These are phyloP conservation scores for Solanum medicagineum DNA, from an alignment of 257 asterid species.

Conservation along the genomic window DNA sequence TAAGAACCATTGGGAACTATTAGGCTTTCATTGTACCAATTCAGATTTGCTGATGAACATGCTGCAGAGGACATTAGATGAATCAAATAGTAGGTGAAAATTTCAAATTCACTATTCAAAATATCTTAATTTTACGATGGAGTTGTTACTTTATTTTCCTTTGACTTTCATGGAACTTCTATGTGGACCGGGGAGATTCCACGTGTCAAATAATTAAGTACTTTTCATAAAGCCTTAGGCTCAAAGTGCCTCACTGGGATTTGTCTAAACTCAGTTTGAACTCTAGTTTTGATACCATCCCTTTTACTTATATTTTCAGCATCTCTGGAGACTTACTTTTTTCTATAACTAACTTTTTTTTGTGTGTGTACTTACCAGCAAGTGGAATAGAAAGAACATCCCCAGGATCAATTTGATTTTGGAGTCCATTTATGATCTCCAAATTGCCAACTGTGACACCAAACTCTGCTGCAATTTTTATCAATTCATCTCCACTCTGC, in stretches of 20 bases:
- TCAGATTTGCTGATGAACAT: slow-evolving; percentile 8
- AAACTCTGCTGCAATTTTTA: background rate
- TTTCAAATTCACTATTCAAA: background rate
- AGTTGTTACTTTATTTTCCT: background rate
- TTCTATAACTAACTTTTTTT: background rate
- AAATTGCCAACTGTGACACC: background rate
- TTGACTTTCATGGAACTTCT: background rate
- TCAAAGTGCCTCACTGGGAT: too few species aligned
- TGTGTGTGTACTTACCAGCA: background rate
- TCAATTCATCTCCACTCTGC: background rate
- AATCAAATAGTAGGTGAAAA: background rate
- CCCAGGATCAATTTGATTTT: slow-evolving; percentile 2
- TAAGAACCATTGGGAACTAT: slow-evolving; percentile 10
- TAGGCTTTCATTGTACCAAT: slow-evolving; percentile 11
- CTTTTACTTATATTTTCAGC: too few species aligned
- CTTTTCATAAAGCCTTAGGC: too few species aligned
- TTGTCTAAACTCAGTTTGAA: too few species aligned
- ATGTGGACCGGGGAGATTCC: background rate
- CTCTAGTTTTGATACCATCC: too few species aligned
- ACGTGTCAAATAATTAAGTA: background rate
- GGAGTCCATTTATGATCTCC: slow-evolving; percentile 3
- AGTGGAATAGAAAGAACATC: slow-evolving; percentile 14
- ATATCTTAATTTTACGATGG: background rate
- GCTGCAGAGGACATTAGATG: background rate
- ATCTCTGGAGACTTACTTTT: background rate